These are phyloP conservation scores for Helicocarpus griseus DNA, from an alignment of 2,329 filamentous ascomycete genomes.

Conservation along the genomic window DNA sequence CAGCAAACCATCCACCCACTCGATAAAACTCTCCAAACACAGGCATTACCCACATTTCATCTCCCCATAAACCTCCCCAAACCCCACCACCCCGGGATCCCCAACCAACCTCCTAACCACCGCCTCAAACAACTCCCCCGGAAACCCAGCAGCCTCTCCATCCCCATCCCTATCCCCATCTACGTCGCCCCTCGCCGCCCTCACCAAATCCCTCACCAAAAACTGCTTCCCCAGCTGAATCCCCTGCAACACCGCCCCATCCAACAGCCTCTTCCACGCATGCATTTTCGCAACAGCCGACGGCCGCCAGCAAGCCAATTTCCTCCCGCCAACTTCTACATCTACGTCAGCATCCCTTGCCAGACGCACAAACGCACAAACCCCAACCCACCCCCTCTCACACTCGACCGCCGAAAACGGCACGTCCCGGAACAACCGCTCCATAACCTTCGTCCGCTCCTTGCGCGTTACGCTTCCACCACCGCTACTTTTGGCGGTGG, in stretches of 20 bases:
- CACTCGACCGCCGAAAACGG: slow-evolving; percentile 46
- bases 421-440: slow-evolving; percentile 38
- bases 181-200: slow-evolving; percentile 18
- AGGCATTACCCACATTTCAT: slow-evolving; percentile 27
- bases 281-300: slow-evolving; percentile 38
- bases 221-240: slow-evolving; percentile 34
- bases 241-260: slow-evolving; percentile 30
- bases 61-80: slow-evolving; percentile 15
- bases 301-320: slow-evolving; percentile 33
- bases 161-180: slow-evolving; percentile 27
- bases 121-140: slow-evolving; percentile 28
- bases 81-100: slow-evolving; percentile 10
- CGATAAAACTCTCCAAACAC: neutral
- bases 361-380: slow-evolving; percentile 44
- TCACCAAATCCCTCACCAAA: slow-evolving; percentile 33
- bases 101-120: slow-evolving; percentile 28
- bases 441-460: slow-evolving; percentile 24
- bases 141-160: slow-evolving; percentile 20
- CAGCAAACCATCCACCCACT: neutral
- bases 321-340: neutral
- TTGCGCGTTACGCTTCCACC: slow-evolving; percentile 18
- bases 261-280: slow-evolving; percentile 39
- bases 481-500: slow-evolving; percentile 10
- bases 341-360: slow-evolving; percentile 5
- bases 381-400: slow-evolving; percentile 38